These are phyloP conservation scores for Babesia gibsoni DNA, from an alignment of 169 alveolate species.

Conservation along the genomic window DNA sequence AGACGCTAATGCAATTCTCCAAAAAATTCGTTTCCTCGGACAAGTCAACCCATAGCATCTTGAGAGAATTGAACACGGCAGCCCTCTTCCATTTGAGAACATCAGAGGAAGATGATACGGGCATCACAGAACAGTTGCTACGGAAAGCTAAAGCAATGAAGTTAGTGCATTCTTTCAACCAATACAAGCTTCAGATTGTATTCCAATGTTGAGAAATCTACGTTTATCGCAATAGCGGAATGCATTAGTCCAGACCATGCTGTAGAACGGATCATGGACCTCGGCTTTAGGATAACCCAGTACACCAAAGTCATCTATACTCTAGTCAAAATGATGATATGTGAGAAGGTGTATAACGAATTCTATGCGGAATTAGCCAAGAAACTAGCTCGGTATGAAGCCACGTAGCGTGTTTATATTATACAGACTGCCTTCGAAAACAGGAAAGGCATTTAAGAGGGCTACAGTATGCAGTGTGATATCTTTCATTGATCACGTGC, in stretches of 20 bases:
- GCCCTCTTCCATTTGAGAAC: background rate
- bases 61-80: background rate
- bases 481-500: constrained; percentile 21
- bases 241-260: constrained; percentile 49
- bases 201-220: constrained; percentile 44
- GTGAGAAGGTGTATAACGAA: constrained; percentile 42
- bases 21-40: background rate
- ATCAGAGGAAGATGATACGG: constrained; percentile 7
- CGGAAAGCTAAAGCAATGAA: constrained; percentile 40
- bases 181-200: background rate
- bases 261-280: constrained; percentile 27
- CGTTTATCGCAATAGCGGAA: constrained; percentile 42
- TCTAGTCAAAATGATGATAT: constrained; percentile 9
- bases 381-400: constrained; percentile 4
- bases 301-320: constrained; percentile 38
- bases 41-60: background rate
- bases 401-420: background rate
- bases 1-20: constrained; percentile 19
- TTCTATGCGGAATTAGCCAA: constrained; percentile 17
- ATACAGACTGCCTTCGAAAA: constrained; percentile 6
- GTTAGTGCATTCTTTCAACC: background rate
- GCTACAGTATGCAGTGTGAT: constrained; percentile 23
- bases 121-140: constrained; percentile 14
- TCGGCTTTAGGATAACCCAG: constrained; percentile 29
- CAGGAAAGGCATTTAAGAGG: constrained; percentile 32